Percentiles rank a stretch among this genome's conserved stretches.
Conservation (phyloP, 768 basidiomycete species). For the Termitomyces sp. region DNA sequence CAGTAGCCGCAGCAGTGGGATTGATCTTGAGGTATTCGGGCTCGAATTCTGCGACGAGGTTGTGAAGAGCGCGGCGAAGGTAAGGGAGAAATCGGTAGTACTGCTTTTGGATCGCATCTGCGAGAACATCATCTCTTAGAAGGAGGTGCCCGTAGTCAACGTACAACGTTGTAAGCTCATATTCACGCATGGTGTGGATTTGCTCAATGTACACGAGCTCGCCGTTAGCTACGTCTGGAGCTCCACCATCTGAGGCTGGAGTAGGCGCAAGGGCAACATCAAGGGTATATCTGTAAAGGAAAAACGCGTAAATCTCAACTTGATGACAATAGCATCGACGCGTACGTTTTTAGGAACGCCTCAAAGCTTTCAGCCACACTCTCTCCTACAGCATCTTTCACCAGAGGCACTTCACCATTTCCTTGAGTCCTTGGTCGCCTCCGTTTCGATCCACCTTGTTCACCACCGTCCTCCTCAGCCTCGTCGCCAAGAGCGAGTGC, state of each 20-base stretch:
- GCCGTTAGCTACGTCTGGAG: slow-evolving; percentile 48
- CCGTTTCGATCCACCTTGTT: slow-evolving; percentile 32
- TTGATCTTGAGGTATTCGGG: slow-evolving; percentile 96
- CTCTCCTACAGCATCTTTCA: slow-evolving; percentile 93
- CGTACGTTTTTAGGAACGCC: slow-evolving; percentile 86
- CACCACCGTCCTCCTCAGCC: slow-evolving; percentile 33
- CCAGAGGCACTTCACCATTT: slow-evolving; percentile 73
- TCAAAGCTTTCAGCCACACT: slow-evolving; percentile 91
- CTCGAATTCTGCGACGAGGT: slow-evolving; percentile 83
- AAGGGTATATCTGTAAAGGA: slow-evolving; percentile 69
- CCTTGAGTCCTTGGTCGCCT: slow-evolving; percentile 45
- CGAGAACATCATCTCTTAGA: slow-evolving; percentile 87
- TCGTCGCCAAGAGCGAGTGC: slow-evolving; percentile 54
- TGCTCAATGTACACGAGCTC: slow-evolving; percentile 86
- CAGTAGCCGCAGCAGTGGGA: slow-evolving; percentile 79
- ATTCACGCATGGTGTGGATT: slow-evolving; percentile 92
- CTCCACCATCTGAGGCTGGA: slow-evolving; percentile 68
- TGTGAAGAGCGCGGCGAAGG: slow-evolving; percentile 85
- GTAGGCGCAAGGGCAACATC: slow-evolving; percentile 75
- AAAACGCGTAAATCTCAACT: slow-evolving; percentile 10
- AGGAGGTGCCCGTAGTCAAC: slow-evolving; percentile 92
- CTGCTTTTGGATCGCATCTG: slow-evolving; percentile 88
- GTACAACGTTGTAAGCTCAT: slow-evolving; percentile 92
- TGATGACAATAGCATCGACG: slow-evolving; percentile 10
- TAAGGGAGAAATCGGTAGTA: slow-evolving; percentile 98